Conservation (phyloP, 345 rosid genomes). For the Erucastrum elatum region DNA sequence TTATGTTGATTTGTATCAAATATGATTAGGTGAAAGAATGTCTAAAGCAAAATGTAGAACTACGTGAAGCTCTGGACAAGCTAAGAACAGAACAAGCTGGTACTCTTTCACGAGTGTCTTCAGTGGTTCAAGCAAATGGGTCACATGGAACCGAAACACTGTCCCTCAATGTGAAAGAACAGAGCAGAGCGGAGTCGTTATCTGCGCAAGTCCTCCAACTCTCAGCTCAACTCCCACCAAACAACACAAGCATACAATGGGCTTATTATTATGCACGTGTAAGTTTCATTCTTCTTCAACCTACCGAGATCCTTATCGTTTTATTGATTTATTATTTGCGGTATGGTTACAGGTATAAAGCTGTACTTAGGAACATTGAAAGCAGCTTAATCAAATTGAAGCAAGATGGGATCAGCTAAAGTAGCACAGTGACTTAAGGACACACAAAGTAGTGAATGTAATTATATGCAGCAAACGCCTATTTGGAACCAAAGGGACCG, state of each 20-base stretch:
- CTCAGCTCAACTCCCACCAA: slow-evolving; percentile 72
- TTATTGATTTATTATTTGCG: not conserved
- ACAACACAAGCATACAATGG: slow-evolving; percentile 75
- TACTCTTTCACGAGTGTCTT: slow-evolving; percentile 25
- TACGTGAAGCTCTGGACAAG: slow-evolving; percentile 61
- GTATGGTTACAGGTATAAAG: slow-evolving; percentile 67
- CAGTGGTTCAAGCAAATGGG: slow-evolving; percentile 39
- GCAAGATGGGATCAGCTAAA: slow-evolving; percentile 64
- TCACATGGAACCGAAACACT: slow-evolving; percentile 48
- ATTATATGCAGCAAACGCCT: slow-evolving; percentile 4
- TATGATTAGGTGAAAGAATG: slow-evolving; percentile 77
- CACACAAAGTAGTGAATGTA: no score
- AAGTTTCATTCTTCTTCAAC: slow-evolving; percentile 34
- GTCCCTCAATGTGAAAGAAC: slow-evolving; percentile 85
- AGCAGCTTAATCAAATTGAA: slow-evolving; percentile 80
- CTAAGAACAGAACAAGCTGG: slow-evolving; percentile 73
- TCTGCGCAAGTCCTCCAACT: slow-evolving; percentile 86
- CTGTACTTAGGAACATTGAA: slow-evolving; percentile 81
- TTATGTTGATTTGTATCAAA: slow-evolving; percentile 7
- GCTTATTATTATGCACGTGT: slow-evolving; percentile 77
- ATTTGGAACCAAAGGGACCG: not conserved
- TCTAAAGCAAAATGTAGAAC: slow-evolving; percentile 87
- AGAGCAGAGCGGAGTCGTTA: slow-evolving; percentile 78
- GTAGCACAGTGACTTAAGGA: slow-evolving; percentile 33
- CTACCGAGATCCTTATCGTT: not conserved